These are phyloP conservation scores for Phytophthora tubulina DNA, from an alignment of 352 stramenopile genomes.

Conservation along the genomic window DNA sequence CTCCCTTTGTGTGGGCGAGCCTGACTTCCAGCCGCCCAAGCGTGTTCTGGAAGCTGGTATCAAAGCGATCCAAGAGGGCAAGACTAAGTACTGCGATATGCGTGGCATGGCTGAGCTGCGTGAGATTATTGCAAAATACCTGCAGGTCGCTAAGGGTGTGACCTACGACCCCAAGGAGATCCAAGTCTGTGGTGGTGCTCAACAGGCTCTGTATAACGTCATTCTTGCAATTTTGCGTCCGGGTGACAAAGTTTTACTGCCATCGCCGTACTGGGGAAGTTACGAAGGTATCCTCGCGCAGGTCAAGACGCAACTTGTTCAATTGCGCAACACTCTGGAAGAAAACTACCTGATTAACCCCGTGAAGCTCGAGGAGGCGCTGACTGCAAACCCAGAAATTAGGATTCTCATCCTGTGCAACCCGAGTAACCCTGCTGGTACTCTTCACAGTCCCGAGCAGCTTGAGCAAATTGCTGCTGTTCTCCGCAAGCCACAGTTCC, in stretches of 20 bases:
- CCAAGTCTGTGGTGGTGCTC: constrained; percentile 95
- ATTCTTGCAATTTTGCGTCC: constrained; percentile 89
- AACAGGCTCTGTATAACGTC: constrained; percentile 94
- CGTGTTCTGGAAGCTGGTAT: constrained; percentile 92
- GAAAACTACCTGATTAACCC: constrained; percentile 94
- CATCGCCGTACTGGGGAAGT: constrained; percentile 97
- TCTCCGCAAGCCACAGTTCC: constrained; percentile 64
- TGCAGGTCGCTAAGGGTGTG: constrained; percentile 88
- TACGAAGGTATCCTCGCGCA: constrained; percentile 96
- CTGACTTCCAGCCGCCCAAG: constrained; percentile 93
- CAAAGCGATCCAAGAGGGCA: constrained; percentile 69
- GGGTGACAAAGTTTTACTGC: constrained; percentile 96
- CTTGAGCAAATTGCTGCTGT: constrained; percentile 62
- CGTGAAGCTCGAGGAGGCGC: constrained; percentile 68
- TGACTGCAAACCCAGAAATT: constrained; percentile 75
- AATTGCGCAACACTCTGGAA: constrained; percentile 89
- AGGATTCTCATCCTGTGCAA: constrained; percentile 97
- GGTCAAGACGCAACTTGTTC: constrained; percentile 86
- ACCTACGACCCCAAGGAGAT: constrained; percentile 94
- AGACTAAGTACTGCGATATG: constrained; percentile 96
- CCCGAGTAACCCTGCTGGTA: constrained; percentile 96
- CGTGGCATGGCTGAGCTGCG: constrained; percentile 91
- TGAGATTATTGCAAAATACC: constrained; percentile 89
- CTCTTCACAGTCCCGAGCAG: constrained; percentile 69
- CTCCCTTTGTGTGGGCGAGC: constrained; percentile 96